phyloP scores from a whole-genome alignment of 768 basidiomycete species.

The Phlegmacium glaucopus region DNA sequence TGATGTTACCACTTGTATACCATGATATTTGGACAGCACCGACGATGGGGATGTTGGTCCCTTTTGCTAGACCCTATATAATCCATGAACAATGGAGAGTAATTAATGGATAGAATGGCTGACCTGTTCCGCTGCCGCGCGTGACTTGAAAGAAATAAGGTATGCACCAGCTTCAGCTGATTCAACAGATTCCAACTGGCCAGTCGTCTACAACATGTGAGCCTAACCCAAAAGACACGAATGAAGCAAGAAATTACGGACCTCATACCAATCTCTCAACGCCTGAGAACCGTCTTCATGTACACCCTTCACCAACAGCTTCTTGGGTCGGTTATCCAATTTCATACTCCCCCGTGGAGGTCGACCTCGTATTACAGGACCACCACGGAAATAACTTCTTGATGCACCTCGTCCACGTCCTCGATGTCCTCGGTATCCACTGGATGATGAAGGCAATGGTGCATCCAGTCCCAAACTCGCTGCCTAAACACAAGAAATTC shows the following conservation, averaged over 20 bases:
- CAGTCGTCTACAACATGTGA: conserved; percentile 48
- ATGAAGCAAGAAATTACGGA: conserved; percentile 23
- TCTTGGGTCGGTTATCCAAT: conserved; percentile 86
- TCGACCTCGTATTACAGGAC: conserved; percentile 54
- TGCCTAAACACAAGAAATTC: conserved; percentile 41
- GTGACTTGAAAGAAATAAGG: conserved; percentile 67
- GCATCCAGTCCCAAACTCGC: conserved; percentile 71
- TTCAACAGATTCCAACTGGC: conserved; percentile 68
- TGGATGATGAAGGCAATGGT: conserved; percentile 31
- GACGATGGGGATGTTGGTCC: conserved; percentile 58
- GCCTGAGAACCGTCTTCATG: conserved; percentile 48
- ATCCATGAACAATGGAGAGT: conserved; percentile 8
- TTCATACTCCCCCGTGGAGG: conserved; percentile 75
- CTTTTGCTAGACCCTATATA: conserved; percentile 68
- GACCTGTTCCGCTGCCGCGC: conserved; percentile 77
- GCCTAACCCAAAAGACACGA: conserved; percentile 5
- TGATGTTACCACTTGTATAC: conserved; percentile 40
- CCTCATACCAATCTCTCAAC: conserved; percentile 84
- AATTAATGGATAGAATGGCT: conserved; percentile 1
- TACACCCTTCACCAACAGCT: conserved; percentile 70
- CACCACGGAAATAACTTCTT: conserved; percentile 57
- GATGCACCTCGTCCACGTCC: conserved; percentile 60
- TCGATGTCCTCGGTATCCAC: conserved; percentile 68
- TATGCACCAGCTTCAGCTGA: conserved; percentile 41
- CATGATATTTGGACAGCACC: conserved; percentile 68